These are phyloP conservation scores for Erigeron philadelphicus DNA, from an alignment of 140 eudicot species.

Conservation along the genomic window DNA sequence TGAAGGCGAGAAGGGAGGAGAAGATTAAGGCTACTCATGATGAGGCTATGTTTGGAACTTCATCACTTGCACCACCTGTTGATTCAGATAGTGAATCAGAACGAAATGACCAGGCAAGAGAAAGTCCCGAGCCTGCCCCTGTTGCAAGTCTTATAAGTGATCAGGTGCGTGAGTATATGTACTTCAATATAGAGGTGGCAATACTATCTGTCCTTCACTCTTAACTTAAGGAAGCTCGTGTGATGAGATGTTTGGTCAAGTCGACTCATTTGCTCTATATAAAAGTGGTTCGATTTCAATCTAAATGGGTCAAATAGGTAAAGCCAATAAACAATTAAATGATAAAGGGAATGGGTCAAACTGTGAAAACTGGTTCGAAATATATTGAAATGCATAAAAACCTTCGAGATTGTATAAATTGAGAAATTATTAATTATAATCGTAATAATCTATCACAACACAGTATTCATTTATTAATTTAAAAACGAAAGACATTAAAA, in stretches of 20 bases:
- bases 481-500: no score
- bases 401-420: not conserved
- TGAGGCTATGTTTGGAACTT: slow-evolving; percentile 88
- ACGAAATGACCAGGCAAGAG: slow-evolving; percentile 27
- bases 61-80: slow-evolving; percentile 44
- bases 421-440: no score
- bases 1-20: slow-evolving; percentile 76
- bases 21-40: slow-evolving; percentile 76
- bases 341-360: not conserved
- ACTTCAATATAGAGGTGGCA: not conserved
- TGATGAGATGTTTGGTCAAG: no score
- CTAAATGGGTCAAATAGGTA: no score
- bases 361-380: not conserved
- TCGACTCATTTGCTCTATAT: not conserved
- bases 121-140: slow-evolving; percentile 39
- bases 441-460: not conserved
- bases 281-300: not conserved
- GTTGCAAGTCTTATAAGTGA: slow-evolving; percentile 65
- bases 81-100: slow-evolving; percentile 53
- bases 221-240: no score
- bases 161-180: slow-evolving; percentile 42
- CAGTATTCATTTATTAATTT: no score
- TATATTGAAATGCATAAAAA: not conserved
- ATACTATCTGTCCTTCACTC: no score
- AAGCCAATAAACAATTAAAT: no score